These are phyloP conservation scores for Datura wrightii DNA, from an alignment of 257 asterid genomes.

Conservation along the genomic window DNA sequence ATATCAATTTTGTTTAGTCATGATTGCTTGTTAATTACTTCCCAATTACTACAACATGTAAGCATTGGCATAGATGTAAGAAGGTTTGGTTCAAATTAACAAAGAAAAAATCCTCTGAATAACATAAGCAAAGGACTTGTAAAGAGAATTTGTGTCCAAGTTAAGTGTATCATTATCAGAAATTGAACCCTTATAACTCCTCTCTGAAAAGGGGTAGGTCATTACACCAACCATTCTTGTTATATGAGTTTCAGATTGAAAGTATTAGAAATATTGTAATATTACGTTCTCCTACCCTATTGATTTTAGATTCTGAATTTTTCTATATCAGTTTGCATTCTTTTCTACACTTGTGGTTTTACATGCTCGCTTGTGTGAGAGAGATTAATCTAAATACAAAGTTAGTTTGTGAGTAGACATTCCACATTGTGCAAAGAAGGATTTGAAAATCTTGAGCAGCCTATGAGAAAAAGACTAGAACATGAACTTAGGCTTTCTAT, in stretches of 20 bases:
- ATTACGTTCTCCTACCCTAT: no score
- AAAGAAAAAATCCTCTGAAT: background rate
- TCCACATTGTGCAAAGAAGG: conserved; percentile 51
- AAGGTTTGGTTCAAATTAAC: background rate
- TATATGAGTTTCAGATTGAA: background rate
- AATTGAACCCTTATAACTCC: background rate
- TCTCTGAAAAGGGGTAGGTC: background rate
- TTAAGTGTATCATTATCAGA: background rate
- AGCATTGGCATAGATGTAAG: background rate
- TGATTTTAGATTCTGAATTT: background rate
- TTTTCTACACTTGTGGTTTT: background rate
- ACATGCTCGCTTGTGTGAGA: background rate
- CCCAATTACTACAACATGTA: background rate
- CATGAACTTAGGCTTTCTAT: no score
- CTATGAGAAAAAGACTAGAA: conserved; percentile 46
- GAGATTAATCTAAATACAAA: background rate
- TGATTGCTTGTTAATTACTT: background rate
- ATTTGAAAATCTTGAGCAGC: conserved; percentile 55
- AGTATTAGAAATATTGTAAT: background rate
- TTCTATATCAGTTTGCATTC: no score
- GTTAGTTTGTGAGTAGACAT: conserved; percentile 50
- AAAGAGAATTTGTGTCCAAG: background rate
- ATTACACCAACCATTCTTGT: background rate
- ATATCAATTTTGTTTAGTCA: background rate
- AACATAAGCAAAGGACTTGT: background rate